A percentile compares a stretch with the other conserved stretches of the same genome.
Evolutionary conservation across 129 eudicot species (phyloP).

Genomic region (Oenanthe sinensis): DNA sequence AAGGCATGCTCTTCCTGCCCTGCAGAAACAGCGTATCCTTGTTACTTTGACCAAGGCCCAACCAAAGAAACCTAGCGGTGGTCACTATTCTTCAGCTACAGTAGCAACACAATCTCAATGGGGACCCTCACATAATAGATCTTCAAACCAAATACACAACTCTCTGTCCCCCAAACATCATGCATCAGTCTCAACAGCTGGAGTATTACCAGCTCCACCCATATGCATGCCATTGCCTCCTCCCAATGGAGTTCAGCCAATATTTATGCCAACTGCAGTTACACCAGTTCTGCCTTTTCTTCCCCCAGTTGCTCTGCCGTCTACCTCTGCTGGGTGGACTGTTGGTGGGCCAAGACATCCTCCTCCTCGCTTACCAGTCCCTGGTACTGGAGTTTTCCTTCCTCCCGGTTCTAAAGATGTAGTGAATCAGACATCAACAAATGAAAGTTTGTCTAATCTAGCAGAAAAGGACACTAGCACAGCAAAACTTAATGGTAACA

Average conservation of each 20-base stretch:
- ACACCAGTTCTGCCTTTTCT: slow-evolving; percentile 50
- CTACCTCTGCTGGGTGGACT: slow-evolving; percentile 45
- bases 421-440: slow-evolving; percentile 16
- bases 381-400: slow-evolving; percentile 85
- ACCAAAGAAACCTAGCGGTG: slow-evolving; percentile 36
- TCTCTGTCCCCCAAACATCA: slow-evolving; percentile 50
- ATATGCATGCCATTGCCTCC: slow-evolving; percentile 28
- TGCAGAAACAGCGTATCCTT: slow-evolving; percentile 55
- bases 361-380: slow-evolving; percentile 45
- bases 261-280: slow-evolving; percentile 46
- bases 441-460: slow-evolving; percentile 10
- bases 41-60: slow-evolving; percentile 53
- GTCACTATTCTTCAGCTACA: slow-evolving; percentile 23
- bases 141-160: slow-evolving; percentile 38
- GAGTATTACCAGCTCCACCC: slow-evolving; percentile 35
- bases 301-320: slow-evolving; percentile 42
- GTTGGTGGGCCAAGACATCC: slow-evolving; percentile 39
- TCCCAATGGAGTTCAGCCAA: slow-evolving; percentile 49
- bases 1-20: slow-evolving; percentile 53
- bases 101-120: slow-evolving; percentile 27
- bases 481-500: slow-evolving; percentile 12
- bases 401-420: slow-evolving; percentile 50
- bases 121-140: slow-evolving; percentile 32
- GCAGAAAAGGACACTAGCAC: slow-evolving; percentile 13
- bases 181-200: slow-evolving; percentile 33